Evolutionary conservation across 2,329 filamentous ascomycete genomes (phyloP), one percentile per base, ranked within the genome.

Genomic region (Colletotrichum limetticola): DNA sequence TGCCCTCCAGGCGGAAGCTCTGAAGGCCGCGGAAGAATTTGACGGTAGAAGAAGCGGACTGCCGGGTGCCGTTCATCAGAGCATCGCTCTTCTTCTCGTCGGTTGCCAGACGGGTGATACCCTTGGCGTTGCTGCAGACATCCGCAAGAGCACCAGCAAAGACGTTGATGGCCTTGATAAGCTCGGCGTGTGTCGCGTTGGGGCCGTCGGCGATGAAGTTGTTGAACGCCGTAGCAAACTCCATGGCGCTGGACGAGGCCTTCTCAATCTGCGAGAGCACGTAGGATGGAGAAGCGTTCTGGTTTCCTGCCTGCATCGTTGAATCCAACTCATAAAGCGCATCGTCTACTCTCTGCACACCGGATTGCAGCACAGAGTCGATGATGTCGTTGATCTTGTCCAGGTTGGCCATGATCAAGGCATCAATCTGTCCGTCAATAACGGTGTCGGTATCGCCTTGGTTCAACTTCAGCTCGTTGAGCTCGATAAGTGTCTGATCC

Each of bases 261-360:
- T 98, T 99, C 81, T 99, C 97, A 71, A 98, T 95, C 82, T 98
- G 96, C 2, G 96, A 98, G 63, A 99, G 88, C 14, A 99, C 95
- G 80, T 97, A 98, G 1, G 96, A 91, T 16, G 97, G 95, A 53
- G 95, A 97, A 1, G 97, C 97, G 79, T 97, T 99, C 85, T 98
- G 97, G 85, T 99, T 99, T 82, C 97, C 97, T 53, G 96, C 97
- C 82, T 98, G 96, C 95, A 98, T 98, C 24, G 94, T 94, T 24
- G 97, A 98, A 83, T 99, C 97, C 56, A 99, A 88, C 83, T 99
- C 97, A 84, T 99, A 99, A 46, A 99, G 87, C 56, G 97, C 95
- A 83, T 99, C 97, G 78, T 99, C 97, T 16, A 99, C 95, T 57
- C 97, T 93, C 78, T 97, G 92, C 26, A 98, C 95, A 76, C 95